These are phyloP conservation scores for Pythium grandisporangium DNA, from an alignment of 352 stramenopile genomes.

Conservation along the genomic window DNA sequence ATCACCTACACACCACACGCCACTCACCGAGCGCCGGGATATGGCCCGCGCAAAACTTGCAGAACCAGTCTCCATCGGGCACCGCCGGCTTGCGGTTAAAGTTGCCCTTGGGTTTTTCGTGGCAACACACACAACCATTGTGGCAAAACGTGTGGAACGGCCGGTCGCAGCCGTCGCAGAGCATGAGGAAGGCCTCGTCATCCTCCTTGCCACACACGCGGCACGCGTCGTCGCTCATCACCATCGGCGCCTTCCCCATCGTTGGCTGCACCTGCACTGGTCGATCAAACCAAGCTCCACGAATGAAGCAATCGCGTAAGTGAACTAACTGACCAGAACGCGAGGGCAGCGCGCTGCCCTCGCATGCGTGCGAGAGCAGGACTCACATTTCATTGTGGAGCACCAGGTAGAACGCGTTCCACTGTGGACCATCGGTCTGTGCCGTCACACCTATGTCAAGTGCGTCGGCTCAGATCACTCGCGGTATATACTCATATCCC, in stretches of 20 bases:
- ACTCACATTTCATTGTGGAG: too few species aligned
- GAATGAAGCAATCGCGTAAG: too few species aligned
- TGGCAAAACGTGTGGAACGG: slow-evolving; percentile 71
- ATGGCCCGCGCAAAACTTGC: slow-evolving; percentile 74
- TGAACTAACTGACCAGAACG: too few species aligned
- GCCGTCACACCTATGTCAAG: too few species aligned
- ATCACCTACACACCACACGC: background rate
- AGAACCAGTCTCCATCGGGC: slow-evolving; percentile 80
- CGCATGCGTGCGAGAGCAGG: too few species aligned
- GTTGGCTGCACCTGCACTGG: too few species aligned
- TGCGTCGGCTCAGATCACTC: too few species aligned
- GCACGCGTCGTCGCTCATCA: slow-evolving; percentile 61
- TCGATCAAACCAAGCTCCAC: too few species aligned
- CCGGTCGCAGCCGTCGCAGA: slow-evolving; percentile 74
- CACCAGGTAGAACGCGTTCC: too few species aligned
- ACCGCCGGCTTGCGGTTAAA: slow-evolving; percentile 68
- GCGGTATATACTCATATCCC: too few species aligned
- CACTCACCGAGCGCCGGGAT: slow-evolving; percentile 32
- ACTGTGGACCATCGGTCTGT: too few species aligned
- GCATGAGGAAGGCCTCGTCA: slow-evolving; percentile 67
- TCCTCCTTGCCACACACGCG: slow-evolving; percentile 71
- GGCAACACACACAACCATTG: slow-evolving; percentile 68
- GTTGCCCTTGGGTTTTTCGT: slow-evolving; percentile 65
- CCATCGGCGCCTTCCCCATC: slow-evolving; percentile 4
- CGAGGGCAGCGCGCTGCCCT: too few species aligned